Evolutionary conservation across 257 asterid species (phyloP), one percentile per base, ranked within the genome.

Genomic region (Rubia yunnanensis): DNA sequence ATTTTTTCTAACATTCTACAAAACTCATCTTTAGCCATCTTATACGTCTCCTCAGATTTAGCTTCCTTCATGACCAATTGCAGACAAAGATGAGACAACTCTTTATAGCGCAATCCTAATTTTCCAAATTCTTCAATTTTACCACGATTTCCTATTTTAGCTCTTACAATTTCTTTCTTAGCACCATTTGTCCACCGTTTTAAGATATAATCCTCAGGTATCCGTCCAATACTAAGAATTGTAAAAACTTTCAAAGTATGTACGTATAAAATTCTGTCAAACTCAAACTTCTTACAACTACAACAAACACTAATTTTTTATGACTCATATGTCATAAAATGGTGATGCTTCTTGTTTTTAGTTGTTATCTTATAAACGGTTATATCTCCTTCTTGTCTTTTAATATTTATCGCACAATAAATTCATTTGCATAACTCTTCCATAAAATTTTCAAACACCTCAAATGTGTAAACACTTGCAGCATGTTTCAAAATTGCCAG

Each of bases 401-500:
- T 0, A 2, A 26, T 26, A 10, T 58, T 20, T 10, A 27, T 13
- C 10, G 4, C 22, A 14, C 35, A 18, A 34, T 68, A 70, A 63
- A 52, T 31, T 8, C 66, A 24, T 20, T 54, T 63, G 27, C 52
- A 28, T 23, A 68, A 18, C 26, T 68, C 38, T 14, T 26, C 53
- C 27, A 55, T 36, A 41, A 68, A 73, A 23, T 28, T 5, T 22
- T 44, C 31, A 60, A 60, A 73, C 0, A 60, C 39, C 39, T 72
- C 59, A 35, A 28, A 68, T 3, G 72, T 73, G 41, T 67, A 67
- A 26, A 67, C 31, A n/a, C n/a, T n/a, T n/a, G n/a, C n/a, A n/a
- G n/a, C n/a, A n/a, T n/a, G n/a, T n/a, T n/a, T n/a, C n/a, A 68
- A 23, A 27, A 60, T 66, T 50, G 17, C 17, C 17, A 64, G 7